Evolutionary conservation across 2,329 filamentous ascomycete species (phyloP), one percentile per base, ranked within the genome.

Genomic region (Macrophomina tecta): DNA sequence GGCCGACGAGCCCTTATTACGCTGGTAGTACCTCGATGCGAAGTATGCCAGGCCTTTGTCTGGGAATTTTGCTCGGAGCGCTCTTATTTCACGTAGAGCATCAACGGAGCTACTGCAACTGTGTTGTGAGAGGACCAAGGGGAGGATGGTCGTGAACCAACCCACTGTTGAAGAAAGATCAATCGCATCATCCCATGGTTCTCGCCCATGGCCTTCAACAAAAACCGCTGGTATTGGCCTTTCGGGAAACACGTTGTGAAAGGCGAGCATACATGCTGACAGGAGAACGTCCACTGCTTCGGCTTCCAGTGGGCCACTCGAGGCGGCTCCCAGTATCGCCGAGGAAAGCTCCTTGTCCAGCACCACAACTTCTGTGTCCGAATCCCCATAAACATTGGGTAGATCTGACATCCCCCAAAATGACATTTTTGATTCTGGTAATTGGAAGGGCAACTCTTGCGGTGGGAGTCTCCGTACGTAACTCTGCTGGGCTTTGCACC

Each of bases 351-450:
- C 72, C 2, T 73, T 69, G n/a, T 73, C 72, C 1, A 79, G 67
- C 49, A 74, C 66, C 23, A 81, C 72, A 0, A 71, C 69, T 30
- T 77, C 72, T 5, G 72, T 71, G 12, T 76, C 70, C 16, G 72
- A 72, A 56, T 80, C 78, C 12, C 72, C 74, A 53, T 75, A 76
- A 34, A 75, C 46, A 55, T 81, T 80, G 5, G 68, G 32, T 6
- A 70, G 69, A n/a, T 69, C 68, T 11, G 71, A 48, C 73, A 82
- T 78, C 4, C 73, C 78, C 79, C 80, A 81, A 66, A 80, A 81
- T 0, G 70, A 73, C 6, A 75, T 66, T 49, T 76, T 70, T 4
- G 74, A 70, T 7, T 70, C 65, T 12, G 76, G 69, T 11, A 78
- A 69, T 49, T 72, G 68, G 9, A 69, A 36, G 4, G 75, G 67